These are phyloP conservation scores for Cucumis hystrix DNA, from an alignment of 306 rosid genomes.

Conservation along the genomic window DNA sequence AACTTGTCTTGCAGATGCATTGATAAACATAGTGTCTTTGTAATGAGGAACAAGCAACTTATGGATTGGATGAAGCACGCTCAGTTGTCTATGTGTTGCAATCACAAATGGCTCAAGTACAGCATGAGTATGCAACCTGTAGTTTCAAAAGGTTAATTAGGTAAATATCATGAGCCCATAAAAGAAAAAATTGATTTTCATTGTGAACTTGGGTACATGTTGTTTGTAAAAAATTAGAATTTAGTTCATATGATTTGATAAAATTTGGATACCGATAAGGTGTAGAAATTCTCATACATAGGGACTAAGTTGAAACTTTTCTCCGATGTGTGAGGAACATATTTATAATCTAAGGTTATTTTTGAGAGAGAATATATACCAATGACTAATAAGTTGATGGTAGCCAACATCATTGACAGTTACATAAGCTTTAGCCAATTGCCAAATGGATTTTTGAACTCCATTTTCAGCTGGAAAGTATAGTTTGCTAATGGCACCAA, in stretches of 20 bases:
- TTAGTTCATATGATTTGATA: no score
- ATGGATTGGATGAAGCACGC: slow-evolving; percentile 71
- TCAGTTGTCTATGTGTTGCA: slow-evolving; percentile 62
- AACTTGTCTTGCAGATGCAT: slow-evolving; percentile 51
- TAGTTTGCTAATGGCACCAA: slow-evolving; percentile 49
- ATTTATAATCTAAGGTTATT: neutral
- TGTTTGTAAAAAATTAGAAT: no score
- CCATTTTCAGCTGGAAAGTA: slow-evolving; percentile 44
- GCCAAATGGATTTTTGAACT: slow-evolving; percentile 49
- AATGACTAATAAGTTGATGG: slow-evolving; percentile 72
- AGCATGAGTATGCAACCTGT: slow-evolving; percentile 75
- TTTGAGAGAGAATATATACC: slow-evolving; percentile 22
- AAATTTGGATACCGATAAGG: no score
- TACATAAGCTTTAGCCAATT: slow-evolving; percentile 73
- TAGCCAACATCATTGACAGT: slow-evolving; percentile 48
- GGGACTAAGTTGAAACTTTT: no score
- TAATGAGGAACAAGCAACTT: slow-evolving; percentile 71
- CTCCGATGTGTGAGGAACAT: no score
- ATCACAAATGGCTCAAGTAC: slow-evolving; percentile 67
- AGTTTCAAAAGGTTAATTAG: neutral
- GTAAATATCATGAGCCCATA: neutral
- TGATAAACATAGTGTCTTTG: slow-evolving; percentile 78
- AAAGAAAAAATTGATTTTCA: neutral
- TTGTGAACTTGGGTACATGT: no score
- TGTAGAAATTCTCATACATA: no score